These are phyloP conservation scores for Esteya vermicola DNA, from an alignment of 2,329 filamentous ascomycete species.

Conservation along the genomic window DNA sequence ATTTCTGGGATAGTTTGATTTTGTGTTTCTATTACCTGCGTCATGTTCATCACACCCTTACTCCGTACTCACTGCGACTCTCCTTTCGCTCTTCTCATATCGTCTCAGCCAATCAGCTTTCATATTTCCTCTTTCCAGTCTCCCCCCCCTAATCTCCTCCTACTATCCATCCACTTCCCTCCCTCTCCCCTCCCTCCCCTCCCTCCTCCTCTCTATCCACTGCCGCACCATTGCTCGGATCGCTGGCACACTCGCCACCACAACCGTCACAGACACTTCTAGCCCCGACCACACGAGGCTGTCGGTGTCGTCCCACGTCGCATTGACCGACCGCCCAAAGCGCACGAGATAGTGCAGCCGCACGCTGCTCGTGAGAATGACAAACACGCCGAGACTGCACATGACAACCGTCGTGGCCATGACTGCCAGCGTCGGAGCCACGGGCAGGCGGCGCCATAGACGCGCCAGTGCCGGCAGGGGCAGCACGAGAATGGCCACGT, in stretches of 20 bases:
- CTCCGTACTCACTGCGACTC: too few relatives aligned
- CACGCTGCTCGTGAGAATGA: constrained; percentile 20
- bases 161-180: too few relatives aligned
- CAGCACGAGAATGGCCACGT: constrained; percentile 19
- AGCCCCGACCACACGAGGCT: constrained; percentile 27
- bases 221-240: background rate
- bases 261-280: constrained; percentile 26
- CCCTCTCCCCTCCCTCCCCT: too few relatives aligned
- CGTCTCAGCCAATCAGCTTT: too few relatives aligned
- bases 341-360: constrained; percentile 20
- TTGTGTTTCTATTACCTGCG: too few relatives aligned
- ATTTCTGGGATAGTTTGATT: too few relatives aligned
- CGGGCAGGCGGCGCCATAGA: constrained; percentile 13
- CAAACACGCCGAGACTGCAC: constrained; percentile 23
- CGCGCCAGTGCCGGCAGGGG: constrained; percentile 19
- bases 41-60: too few relatives aligned
- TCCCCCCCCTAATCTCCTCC: too few relatives aligned
- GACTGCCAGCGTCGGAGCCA: background rate
- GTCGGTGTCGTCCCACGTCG: constrained; percentile 26
- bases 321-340: constrained; percentile 18
- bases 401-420: constrained; percentile 16
- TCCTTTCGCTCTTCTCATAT: too few relatives aligned
- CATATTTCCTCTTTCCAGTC: too few relatives aligned
- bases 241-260: constrained; percentile 24
- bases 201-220: background rate